Evolutionary conservation across 371 early-diverging fungal genomes (phyloP), one percentile per base, ranked within the genome.

Genomic region (Lichtheimia ornata): DNA sequence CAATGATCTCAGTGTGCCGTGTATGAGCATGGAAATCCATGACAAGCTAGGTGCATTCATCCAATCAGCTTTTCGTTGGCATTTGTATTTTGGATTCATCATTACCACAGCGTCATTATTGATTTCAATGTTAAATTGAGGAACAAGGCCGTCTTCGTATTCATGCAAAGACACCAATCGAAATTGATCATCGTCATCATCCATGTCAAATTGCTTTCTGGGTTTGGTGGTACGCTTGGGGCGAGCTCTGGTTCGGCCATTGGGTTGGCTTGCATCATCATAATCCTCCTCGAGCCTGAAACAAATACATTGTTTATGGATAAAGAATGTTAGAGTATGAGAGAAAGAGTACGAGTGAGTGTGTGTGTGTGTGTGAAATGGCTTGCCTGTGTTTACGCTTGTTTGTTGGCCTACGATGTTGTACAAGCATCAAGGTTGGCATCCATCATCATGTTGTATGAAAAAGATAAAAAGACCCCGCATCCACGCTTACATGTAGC

Each of bases 21-120:
- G 94, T 63, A 63, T 94, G 93, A 15, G 94, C 80, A 64, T 94
- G 94, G 56, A 94, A 86, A 64, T 94, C 94, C 92, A 94, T 93
- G 6, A 91, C 80, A 20, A 89, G 74, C 90, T 88, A 70, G 5
- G 3, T 7, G 17, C 17, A n/a, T 22, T 47, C 47, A 7, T 22
- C 18, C 47, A 47, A 18, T n/a, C n/a, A 22, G 47, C 11, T 35
- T 35, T 35, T 35, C 2, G 11, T 35, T 2, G 11, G 11, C 35
- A 2, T 0, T 35, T 11, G 9, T 35, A 11, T 35, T 11, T 11
- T 35, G 4, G 35, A 30, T 30, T 30, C 35, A 12, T 5, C 2
- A 15, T 55, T 84, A 88, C 88, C 84, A 91, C 66, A 12, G 84
- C 83, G 66, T 86, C 81, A 6, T 84, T 82, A 0, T 72, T 56